These are phyloP conservation scores for Periconia sp. DNA, from an alignment of 2,329 filamentous ascomycete species.

Conservation along the genomic window DNA sequence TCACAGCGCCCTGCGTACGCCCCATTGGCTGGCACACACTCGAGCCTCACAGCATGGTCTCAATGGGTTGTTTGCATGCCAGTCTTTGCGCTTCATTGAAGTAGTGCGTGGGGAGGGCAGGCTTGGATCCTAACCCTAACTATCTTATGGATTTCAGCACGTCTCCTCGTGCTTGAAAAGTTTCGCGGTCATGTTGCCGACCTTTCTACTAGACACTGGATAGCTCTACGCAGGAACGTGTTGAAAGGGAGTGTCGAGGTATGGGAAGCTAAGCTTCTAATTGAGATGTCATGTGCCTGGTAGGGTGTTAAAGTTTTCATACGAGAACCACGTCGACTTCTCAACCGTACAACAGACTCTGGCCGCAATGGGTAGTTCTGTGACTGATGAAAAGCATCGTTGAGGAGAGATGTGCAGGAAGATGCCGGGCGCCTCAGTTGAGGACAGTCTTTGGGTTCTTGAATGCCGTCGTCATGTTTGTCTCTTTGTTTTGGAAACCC, in stretches of 20 bases:
- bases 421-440: slow-evolving; percentile 52
- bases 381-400: slow-evolving; percentile 43
- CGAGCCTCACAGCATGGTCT: slow-evolving; percentile 62
- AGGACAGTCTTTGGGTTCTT: slow-evolving; percentile 57
- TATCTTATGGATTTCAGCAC: slow-evolving; percentile 63
- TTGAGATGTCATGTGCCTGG: slow-evolving; percentile 70
- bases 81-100: slow-evolving; percentile 38
- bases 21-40: slow-evolving; percentile 52
- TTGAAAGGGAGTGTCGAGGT: slow-evolving; percentile 49
- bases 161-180: slow-evolving; percentile 52
- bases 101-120: slow-evolving; percentile 58
- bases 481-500: slow-evolving; percentile 11
- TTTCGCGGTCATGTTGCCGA: slow-evolving; percentile 62
- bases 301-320: slow-evolving; percentile 70
- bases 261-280: slow-evolving; percentile 51
- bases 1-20: slow-evolving; percentile 46
- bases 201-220: slow-evolving; percentile 63
- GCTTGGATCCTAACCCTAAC: slow-evolving; percentile 98
- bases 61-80: slow-evolving; percentile 50
- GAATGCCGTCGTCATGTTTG: slow-evolving; percentile 18
- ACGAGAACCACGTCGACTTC: slow-evolving; percentile 74
- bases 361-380: slow-evolving; percentile 62
- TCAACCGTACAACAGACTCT: slow-evolving; percentile 72
- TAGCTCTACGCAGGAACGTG: slow-evolving; percentile 19
- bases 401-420: slow-evolving; percentile 54